Conservation (phyloP, 495 filamentous ascomycete genomes). For the Articulospora tetracladia region DNA sequence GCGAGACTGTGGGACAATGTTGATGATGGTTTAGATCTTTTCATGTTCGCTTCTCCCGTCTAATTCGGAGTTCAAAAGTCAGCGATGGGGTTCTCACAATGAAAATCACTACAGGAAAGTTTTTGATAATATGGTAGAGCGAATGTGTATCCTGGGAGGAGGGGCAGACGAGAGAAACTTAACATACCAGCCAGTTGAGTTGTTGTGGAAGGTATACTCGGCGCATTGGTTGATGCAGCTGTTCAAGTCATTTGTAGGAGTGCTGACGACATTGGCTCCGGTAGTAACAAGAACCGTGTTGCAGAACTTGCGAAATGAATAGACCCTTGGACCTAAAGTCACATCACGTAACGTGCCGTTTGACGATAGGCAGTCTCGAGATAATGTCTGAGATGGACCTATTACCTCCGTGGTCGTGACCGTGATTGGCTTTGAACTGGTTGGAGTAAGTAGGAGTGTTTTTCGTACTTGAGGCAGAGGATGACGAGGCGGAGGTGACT, state of each 20-base stretch:
- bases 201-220: conserved; percentile 12
- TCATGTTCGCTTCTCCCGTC: conserved; percentile 27
- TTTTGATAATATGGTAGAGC: conserved; percentile 13
- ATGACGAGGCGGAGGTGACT: conserved; percentile 5
- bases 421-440: conserved; percentile 4
- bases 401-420: conserved; percentile 1
- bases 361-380: conserved; percentile 4
- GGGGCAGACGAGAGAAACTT: conserved; percentile 11
- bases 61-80: conserved; percentile 10
- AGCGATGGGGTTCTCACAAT: conserved; percentile 13
- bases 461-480: conserved; percentile 3
- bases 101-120: conserved; percentile 14
- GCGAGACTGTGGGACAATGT: conserved; percentile 30
- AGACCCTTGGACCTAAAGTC: conserved; percentile 2
- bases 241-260: conserved; percentile 12
- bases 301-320: conserved; percentile 6
- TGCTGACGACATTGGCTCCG: conserved; percentile 13
- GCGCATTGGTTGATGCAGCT: conserved; percentile 11
- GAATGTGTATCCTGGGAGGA: conserved; percentile 9
- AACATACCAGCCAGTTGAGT: conserved; percentile 13
- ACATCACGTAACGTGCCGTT: conserved; percentile 4
- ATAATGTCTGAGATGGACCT: conserved; percentile 4
- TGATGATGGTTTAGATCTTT: conserved; percentile 30
- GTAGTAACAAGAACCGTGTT: conserved; percentile 5
- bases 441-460: conserved; percentile 6